Evolutionary conservation across 768 basidiomycete species (phyloP), one percentile per base, ranked within the genome.

Genomic region (Cyathus striatus): DNA sequence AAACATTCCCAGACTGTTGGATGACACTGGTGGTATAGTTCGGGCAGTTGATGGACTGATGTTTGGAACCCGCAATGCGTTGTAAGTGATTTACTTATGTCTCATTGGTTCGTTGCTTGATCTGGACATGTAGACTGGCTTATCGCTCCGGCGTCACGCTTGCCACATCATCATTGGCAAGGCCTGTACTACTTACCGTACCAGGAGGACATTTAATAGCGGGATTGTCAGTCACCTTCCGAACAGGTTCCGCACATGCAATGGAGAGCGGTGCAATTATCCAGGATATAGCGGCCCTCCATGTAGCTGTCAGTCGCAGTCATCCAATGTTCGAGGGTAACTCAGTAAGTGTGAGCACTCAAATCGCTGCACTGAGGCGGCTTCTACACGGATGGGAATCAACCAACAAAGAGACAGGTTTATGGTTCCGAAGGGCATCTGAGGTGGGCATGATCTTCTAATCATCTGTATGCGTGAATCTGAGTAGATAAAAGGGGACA

Each of bases 21-120:
- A 73, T 16, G 83, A 78, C 4, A 60, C 68, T n/a, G 63, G 59
- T 20, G 63, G 67, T 0, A 51, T 88, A n/a, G 62, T 79, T 6
- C 73, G 75, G 25, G 88, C 83, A n/a, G 75, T 70, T 0, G 89
- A 91, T 58, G 86, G 88, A 0, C 67, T 87, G n/a, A 62, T 76
- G 37, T 89, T 82, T 55, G 76, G 70, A 0, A 82, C 80, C 9
- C 72, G 85, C 25, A 76, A 87, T 61, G 79, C 83, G 18, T 66
- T 87, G 86, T 87, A 56, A 51, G 85, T 74, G 10, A 34, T 32
- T 1, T 22, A 35, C 16, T 32, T 32, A 32, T 17, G 20, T 30
- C 44, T 21, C 20, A 16, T 40, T 40, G 25, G n/a, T 23, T 42
- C 41, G 16, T 24, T 23, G 14, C 23, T 6, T 36, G 13, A 48